Conservation (phyloP, 306 rosid genomes). For the cucumber (Cucumis sativus) region DNA sequence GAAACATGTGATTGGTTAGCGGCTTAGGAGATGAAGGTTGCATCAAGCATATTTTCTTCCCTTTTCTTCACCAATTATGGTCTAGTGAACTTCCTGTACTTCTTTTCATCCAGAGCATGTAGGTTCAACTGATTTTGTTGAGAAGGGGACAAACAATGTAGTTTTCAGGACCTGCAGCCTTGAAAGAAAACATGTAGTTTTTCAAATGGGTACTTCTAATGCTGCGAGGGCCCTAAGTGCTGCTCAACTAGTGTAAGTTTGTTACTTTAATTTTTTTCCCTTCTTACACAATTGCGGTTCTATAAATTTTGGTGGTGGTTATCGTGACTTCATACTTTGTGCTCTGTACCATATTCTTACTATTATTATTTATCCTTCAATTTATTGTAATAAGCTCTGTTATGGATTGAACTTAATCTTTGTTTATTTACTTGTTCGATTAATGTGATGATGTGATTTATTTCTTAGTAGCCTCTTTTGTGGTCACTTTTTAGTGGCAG, state of each 20-base stretch:
- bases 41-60: background rate
- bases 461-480: background rate
- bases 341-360: background rate
- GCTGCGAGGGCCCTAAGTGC: conserved; percentile 70
- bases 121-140: conserved; percentile 71
- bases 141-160: conserved; percentile 58
- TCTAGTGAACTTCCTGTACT: background rate
- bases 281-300: conserved; percentile 1
- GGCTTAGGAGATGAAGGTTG: background rate
- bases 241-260: conserved; percentile 74
- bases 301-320: background rate
- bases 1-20: background rate
- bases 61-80: background rate
- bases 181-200: conserved; percentile 63
- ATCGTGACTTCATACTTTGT: background rate
- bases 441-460: background rate
- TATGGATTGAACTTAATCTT: background rate
- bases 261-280: background rate
- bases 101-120: conserved; percentile 26
- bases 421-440: background rate
- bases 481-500: background rate
- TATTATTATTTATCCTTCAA: background rate
- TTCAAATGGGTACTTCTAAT: conserved; percentile 83
- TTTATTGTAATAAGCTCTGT: background rate
- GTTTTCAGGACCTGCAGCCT: conserved; percentile 76